A percentile compares a stretch with the other conserved stretches of the same genome.
Evolutionary conservation across 805 yeast genomes (phyloP).

Genomic region (Lachancea quebecensis): DNA sequence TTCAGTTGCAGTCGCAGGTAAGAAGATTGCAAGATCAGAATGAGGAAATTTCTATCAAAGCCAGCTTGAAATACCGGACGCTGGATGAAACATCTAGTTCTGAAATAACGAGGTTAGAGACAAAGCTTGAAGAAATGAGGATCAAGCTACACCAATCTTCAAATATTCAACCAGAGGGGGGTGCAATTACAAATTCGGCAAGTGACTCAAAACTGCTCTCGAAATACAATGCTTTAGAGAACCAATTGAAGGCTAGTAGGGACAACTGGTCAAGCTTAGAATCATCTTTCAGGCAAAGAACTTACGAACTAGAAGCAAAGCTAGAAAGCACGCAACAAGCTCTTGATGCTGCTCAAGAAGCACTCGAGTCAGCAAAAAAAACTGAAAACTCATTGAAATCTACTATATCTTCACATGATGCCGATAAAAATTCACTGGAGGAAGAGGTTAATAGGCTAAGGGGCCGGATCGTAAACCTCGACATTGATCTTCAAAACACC

Average conservation of each 20-base stretch:
- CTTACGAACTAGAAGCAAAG: neutral
- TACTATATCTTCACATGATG: slow-evolving; percentile 5
- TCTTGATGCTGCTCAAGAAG: slow-evolving; percentile 1
- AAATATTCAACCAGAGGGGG: slow-evolving; percentile 43
- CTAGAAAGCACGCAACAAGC: neutral
- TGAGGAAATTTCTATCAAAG: slow-evolving; percentile 13
- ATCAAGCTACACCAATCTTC: slow-evolving; percentile 19
- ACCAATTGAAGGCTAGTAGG: slow-evolving; percentile 67
- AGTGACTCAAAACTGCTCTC: slow-evolving; percentile 35
- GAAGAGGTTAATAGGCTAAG: slow-evolving; percentile 22
- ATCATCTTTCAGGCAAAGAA: slow-evolving; percentile 42
- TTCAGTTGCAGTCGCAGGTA: slow-evolving; percentile 4
- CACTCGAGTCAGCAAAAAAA: slow-evolving; percentile 4
- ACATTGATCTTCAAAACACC: slow-evolving; percentile 15
- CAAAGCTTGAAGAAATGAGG: slow-evolving; percentile 61
- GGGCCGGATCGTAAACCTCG: slow-evolving; percentile 22
- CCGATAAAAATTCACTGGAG: slow-evolving; percentile 25
- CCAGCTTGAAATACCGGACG: slow-evolving; percentile 19
- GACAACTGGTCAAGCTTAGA: slow-evolving; percentile 83
- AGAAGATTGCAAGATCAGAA: slow-evolving; percentile 30
- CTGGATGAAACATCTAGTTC: slow-evolving; percentile 29
- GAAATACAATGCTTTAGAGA: slow-evolving; percentile 52
- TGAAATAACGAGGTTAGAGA: slow-evolving; percentile 57
- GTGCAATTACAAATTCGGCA: slow-evolving; percentile 10
- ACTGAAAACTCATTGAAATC: slow-evolving; percentile 15